phyloP scores from a whole-genome alignment of 306 rosid genomes.

The Citrullus mucosospermus region DNA sequence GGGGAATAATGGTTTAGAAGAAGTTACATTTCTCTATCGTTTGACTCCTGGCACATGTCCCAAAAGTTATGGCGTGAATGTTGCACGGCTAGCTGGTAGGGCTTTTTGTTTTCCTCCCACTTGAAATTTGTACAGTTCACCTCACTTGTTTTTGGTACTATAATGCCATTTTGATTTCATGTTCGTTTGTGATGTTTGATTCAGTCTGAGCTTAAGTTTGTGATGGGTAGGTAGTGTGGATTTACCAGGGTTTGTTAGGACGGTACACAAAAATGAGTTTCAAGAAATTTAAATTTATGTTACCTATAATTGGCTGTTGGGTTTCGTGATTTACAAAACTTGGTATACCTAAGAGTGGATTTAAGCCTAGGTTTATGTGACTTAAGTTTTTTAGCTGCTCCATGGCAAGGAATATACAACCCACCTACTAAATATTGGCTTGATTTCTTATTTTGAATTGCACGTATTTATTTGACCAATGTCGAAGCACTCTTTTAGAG shows the following conservation, averaged over 20 bases:
- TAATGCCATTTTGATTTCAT: not conserved
- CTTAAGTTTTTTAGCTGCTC: not conserved
- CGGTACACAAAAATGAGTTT: not conserved
- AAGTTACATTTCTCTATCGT: slow-evolving; percentile 90
- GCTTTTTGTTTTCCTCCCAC: not conserved
- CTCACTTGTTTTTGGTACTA: not conserved
- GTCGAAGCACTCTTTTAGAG: no score
- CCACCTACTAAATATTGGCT: not conserved
- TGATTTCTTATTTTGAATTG: not conserved
- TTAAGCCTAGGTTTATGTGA: not conserved
- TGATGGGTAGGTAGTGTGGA: not conserved
- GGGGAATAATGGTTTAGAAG: slow-evolving; percentile 57
- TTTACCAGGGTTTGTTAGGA: not conserved
- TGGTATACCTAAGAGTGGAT: not conserved
- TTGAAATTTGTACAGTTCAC: not conserved
- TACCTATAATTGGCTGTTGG: not conserved
- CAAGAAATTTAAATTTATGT: not conserved
- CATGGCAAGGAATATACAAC: not conserved
- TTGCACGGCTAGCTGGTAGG: slow-evolving; percentile 90
- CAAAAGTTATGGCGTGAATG: slow-evolving; percentile 92
- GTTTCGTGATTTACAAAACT: not conserved
- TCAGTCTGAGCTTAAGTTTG: not conserved
- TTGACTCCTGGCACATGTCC: slow-evolving; percentile 83
- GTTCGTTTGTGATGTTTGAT: not conserved
- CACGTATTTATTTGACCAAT: not conserved